These are phyloP conservation scores for Isoetes taiwanensis DNA, from an alignment of 75 land plant genomes.

Conservation along the genomic window DNA sequence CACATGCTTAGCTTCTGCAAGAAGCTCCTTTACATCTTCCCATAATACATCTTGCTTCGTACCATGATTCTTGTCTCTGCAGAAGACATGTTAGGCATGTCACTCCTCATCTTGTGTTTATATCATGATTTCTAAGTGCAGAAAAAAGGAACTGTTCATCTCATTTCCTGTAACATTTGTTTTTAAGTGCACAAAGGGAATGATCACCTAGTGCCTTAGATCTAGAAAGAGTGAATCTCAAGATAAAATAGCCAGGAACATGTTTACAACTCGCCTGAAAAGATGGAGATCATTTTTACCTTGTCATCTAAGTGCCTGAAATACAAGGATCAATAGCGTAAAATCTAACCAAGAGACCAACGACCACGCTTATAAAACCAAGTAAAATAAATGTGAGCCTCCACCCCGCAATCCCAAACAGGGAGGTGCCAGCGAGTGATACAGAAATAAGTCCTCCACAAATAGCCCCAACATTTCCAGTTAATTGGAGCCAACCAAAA, in stretches of 20 bases:
- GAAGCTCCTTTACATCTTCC: background rate
- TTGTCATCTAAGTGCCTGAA: background rate
- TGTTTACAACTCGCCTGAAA: no score
- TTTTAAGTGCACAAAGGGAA: background rate
- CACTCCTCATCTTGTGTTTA: no score
- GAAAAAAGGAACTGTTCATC: no score
- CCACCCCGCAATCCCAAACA: constrained; percentile 70
- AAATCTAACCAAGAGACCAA: constrained; percentile 38
- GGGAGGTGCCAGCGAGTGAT: constrained; percentile 36
- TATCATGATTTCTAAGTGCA: no score
- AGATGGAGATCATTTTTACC: no score
- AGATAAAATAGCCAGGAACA: no score
- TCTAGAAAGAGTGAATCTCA: no score
- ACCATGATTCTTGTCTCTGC: no score
- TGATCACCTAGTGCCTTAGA: no score
- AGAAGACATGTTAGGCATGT: no score
- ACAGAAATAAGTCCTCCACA: constrained; percentile 56
- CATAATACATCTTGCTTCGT: background rate
- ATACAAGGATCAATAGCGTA: constrained; percentile 57
- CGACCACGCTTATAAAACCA: constrained; percentile 40
- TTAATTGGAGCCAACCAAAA: constrained; percentile 74
- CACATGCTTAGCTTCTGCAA: background rate
- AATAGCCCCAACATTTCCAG: constrained; percentile 58
- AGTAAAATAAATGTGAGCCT: constrained; percentile 59
- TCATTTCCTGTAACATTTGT: no score